A percentile compares a stretch with the other conserved stretches of the same genome.
These are phyloP conservation scores for Pseudogymnoascus pannorum DNA, from an alignment of 2,329 filamentous ascomycete genomes.

Conservation along the genomic window DNA sequence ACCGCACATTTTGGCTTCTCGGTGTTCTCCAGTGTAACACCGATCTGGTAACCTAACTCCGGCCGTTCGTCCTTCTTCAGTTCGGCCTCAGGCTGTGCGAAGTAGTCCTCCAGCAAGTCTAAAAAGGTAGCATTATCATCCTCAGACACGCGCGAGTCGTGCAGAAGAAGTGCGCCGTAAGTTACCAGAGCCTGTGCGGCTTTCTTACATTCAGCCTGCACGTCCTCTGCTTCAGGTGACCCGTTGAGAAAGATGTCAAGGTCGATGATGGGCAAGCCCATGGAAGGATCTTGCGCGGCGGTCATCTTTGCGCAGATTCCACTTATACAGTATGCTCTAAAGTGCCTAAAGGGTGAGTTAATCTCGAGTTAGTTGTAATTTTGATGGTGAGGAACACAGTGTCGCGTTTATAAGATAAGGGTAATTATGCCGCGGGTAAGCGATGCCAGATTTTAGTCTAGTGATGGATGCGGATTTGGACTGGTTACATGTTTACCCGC, in stretches of 20 bases:
- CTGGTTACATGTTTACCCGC: not conserved
- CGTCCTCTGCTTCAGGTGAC: slow-evolving; percentile 35
- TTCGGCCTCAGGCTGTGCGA: slow-evolving; percentile 44
- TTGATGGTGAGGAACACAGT: not conserved
- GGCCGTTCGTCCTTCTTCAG: slow-evolving; percentile 48
- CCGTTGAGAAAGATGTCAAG: slow-evolving; percentile 48
- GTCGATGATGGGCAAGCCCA: slow-evolving; percentile 54
- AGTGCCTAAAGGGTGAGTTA: not conserved
- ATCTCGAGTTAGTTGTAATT: not conserved
- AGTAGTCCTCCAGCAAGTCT: slow-evolving; percentile 58
- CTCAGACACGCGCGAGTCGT: slow-evolving; percentile 51
- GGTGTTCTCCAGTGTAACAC: slow-evolving; percentile 55
- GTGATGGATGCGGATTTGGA: not conserved
- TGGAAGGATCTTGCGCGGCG: slow-evolving; percentile 29
- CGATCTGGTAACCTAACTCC: slow-evolving; percentile 52
- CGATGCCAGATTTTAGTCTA: not conserved
- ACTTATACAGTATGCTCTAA: not conserved
- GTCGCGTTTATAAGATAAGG: not conserved
- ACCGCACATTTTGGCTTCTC: slow-evolving; percentile 58
- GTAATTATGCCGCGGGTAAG: not conserved
- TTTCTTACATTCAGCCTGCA: slow-evolving; percentile 44
- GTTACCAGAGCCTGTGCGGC: slow-evolving; percentile 51
- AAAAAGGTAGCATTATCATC: slow-evolving; percentile 49
- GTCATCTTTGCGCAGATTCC: not conserved
- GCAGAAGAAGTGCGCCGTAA: slow-evolving; percentile 52